phyloP scores from a whole-genome alignment of 768 basidiomycete species.

The Baorangia bicolor region DNA sequence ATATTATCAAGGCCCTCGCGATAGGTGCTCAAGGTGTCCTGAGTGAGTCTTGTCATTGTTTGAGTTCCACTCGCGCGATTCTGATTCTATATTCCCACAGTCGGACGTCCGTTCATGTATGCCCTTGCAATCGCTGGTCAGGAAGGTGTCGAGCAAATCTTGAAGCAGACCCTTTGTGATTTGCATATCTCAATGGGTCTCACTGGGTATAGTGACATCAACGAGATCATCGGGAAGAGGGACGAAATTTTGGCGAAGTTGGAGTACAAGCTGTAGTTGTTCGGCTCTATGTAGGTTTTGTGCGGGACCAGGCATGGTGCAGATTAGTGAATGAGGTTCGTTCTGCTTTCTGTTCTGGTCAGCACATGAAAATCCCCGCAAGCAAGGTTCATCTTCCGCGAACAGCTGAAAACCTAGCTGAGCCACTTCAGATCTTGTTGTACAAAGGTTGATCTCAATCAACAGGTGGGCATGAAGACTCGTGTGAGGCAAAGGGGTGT shows the following conservation, averaged over 20 bases:
- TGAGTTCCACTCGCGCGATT: not conserved
- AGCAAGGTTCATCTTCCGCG: too few species aligned
- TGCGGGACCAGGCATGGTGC: too few species aligned
- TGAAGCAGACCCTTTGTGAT: constrained; percentile 67
- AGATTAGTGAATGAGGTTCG: not conserved
- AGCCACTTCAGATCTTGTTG: not conserved
- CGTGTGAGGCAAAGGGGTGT: too few species aligned
- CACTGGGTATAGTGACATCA: constrained; percentile 53
- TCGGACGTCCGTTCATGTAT: constrained; percentile 75
- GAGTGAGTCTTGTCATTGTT: constrained; percentile 42
- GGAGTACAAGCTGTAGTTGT: constrained; percentile 19
- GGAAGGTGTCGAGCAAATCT: constrained; percentile 71
- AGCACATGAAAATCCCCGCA: not conserved
- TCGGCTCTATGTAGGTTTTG: not conserved
- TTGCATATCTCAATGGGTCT: constrained; percentile 64
- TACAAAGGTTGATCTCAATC: too few species aligned
- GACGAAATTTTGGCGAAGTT: constrained; percentile 27
- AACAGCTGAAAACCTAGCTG: not conserved
- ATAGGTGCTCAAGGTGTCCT: constrained; percentile 83
- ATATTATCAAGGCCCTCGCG: constrained; percentile 82
- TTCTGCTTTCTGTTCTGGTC: not conserved
- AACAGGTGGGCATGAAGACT: too few species aligned
- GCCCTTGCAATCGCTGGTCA: constrained; percentile 70
- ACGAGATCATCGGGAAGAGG: constrained; percentile 61
- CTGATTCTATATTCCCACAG: constrained; percentile 32